These are phyloP conservation scores for Perilla frutescens DNA, from an alignment of 257 asterid genomes.

Conservation along the genomic window DNA sequence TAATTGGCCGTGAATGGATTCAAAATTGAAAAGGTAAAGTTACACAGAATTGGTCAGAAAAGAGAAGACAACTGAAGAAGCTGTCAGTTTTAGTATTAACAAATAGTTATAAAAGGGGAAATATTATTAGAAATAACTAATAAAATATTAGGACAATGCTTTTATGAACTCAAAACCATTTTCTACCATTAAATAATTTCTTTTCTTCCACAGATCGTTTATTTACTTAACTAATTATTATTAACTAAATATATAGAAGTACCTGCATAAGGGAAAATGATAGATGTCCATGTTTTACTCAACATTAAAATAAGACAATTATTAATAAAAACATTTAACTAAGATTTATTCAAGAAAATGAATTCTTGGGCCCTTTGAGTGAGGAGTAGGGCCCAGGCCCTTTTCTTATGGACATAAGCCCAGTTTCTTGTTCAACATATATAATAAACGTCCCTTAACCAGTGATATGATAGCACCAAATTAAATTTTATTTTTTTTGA, in stretches of 20 bases:
- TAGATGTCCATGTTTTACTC: background rate
- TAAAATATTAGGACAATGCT: background rate
- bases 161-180: background rate
- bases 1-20: background rate
- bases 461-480: background rate
- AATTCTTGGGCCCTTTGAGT: slow-evolving; percentile 13
- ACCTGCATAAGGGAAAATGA: background rate
- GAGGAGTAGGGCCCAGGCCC: background rate
- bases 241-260: background rate
- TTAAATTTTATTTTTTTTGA: background rate
- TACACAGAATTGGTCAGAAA: slow-evolving; percentile 19
- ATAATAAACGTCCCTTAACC: too few relatives aligned
- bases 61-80: slow-evolving; percentile 27
- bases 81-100: slow-evolving; percentile 30
- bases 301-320: background rate
- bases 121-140: background rate
- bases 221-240: background rate
- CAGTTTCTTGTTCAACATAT: background rate
- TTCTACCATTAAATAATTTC: too few relatives aligned
- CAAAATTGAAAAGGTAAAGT: background rate
- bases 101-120: background rate
- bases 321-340: too few relatives aligned
- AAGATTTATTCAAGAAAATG: background rate
- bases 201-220: background rate
- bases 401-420: background rate